A percentile compares a stretch with the other conserved stretches of the same genome.
These are phyloP conservation scores for Hortiboletus campestris DNA, from an alignment of 768 basidiomycete species.

Conservation along the genomic window DNA sequence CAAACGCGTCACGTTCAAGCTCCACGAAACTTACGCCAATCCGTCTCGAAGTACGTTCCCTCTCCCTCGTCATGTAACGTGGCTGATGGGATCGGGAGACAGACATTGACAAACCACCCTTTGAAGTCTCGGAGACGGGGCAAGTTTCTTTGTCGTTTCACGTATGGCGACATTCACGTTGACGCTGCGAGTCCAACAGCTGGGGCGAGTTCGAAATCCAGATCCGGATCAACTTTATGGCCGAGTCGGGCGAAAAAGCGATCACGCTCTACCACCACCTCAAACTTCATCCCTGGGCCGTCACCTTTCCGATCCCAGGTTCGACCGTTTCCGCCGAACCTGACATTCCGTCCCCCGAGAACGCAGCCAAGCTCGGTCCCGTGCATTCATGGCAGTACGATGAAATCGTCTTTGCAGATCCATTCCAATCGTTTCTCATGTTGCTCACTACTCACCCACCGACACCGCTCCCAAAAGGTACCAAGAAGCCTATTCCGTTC, in stretches of 20 bases:
- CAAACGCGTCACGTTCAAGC: constrained; percentile 94
- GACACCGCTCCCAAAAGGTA: constrained; percentile 65
- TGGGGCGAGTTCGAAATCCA: constrained; percentile 99
- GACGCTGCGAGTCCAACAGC: constrained; percentile 33
- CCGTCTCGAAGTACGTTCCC: constrained; percentile 74
- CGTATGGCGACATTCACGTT: not conserved
- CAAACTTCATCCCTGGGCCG: constrained; percentile 89
- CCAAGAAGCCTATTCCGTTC: constrained; percentile 66
- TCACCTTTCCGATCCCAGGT: constrained; percentile 28
- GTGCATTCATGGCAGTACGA: constrained; percentile 99
- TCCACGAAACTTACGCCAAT: constrained; percentile 95
- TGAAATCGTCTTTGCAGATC: constrained; percentile 95
- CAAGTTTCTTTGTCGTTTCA: constrained; percentile 27
- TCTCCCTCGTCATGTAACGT: not conserved
- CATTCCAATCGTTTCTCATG: constrained; percentile 82
- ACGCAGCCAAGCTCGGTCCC: constrained; percentile 64
- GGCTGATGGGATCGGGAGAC: not conserved
- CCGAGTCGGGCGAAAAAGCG: constrained; percentile 90
- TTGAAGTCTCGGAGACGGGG: constrained; percentile 96
- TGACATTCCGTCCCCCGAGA: constrained; percentile 65
- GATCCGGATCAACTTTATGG: constrained; percentile 85
- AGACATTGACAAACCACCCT: constrained; percentile 94
- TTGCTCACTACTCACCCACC: constrained; percentile 81
- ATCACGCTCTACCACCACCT: constrained; percentile 88
- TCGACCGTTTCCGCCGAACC: constrained; percentile 43